Evolutionary conservation across 805 yeast genomes (phyloP), one percentile per base, ranked within the genome.

Genomic region (Candida maltosa): DNA sequence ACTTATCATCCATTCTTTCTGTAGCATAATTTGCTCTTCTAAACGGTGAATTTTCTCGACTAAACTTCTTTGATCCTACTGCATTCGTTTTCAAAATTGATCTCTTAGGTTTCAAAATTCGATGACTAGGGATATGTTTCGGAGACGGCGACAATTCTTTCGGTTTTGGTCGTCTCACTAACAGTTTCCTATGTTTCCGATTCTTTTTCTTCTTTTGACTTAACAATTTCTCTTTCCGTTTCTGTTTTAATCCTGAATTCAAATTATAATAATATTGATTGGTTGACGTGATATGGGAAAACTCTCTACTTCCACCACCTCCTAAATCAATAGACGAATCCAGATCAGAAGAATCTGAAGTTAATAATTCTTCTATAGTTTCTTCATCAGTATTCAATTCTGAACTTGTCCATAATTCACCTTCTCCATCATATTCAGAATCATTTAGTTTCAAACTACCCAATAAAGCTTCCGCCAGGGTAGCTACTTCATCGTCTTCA

Each of bases 101-200:
- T 25, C 57, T 48, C 42, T 62, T 62, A 1, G 73, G 73, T 44
- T 63, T 58, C 24, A 67, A 47, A 2, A 51, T 57, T 32, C 62
- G 65, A 45, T 67, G 73, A 19, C 65, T 61, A 4, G 73, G 73
- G 37, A 57, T 55, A 38, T 64, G 69, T 34, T 65, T 65, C 1
- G 66, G 70, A 0, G 61, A 56, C 1, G 69, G 69, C 6, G 66
- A 47, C 25, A 26, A 27, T 23, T 26, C 40, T 34, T 32, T 32
- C 6, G 17, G 33, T 29, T 16, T 17, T 6, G 3, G 26, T 10
- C 17, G 33, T 24, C 19, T 15, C n/a, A 14, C 8, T 4, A 5
- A 7, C 16, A 11, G 6, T 16, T 27, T 16, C 6, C 12, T 7
- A 6, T 17, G 22, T 16, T 15, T 14, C 11, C 16, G n/a, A 12